Base-by-base conservation (phyloP, 441 rosid species). In the Omphalea diandra region DNA sequence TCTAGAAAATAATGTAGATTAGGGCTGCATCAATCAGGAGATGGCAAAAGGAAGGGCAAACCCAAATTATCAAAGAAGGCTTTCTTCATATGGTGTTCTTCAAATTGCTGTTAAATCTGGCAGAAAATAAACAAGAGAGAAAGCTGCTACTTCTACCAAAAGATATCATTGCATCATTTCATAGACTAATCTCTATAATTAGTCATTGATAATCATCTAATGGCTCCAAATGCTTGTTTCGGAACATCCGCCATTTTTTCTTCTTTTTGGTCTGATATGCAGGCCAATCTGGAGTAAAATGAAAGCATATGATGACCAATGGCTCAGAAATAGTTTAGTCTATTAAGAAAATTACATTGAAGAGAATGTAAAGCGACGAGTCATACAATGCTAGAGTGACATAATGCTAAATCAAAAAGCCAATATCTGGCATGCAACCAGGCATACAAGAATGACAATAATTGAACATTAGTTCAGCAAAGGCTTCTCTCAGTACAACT, bases 221-320 rank as follows among this genome's bases (percentile, higher is more conserved):
- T 24, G 64, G 70, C 38, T 76, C 80, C 75, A 55, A 38, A 40
- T 75, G 80, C 77, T 62, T 83, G 77, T 80, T 79, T 61, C 78
- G 73, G 33, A 74, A 70, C 73, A 70, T 59, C 63, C 84, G 68
- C 79, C 83, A 64, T 67, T 71, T 75, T 68, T 74, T 81, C 87
- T 86, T 86, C 87, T 75, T 83, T 77, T 75, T 79, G n/a, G 49
- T 72, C 61, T 75, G 75, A 56, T 65, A 80, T n/a, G 72, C 53
- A n/a, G 84, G 84, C 57, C 77, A 74, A 60, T 86, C 87, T 86
- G 83, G 43, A 53, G 56, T 47, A 41, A 68, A 53, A 9, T 40
- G 22, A 54, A 22, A 50, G 64, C 26, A 74, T 26, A 54, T 0
- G n/a, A 67, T 35, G 46, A 72, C n/a, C n/a, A n/a, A n/a, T 33